A percentile compares a stretch with the other conserved stretches of the same genome.
Evolutionary conservation across 768 basidiomycete genomes (phyloP).

Genomic region (Fistulinella prunicolor): DNA sequence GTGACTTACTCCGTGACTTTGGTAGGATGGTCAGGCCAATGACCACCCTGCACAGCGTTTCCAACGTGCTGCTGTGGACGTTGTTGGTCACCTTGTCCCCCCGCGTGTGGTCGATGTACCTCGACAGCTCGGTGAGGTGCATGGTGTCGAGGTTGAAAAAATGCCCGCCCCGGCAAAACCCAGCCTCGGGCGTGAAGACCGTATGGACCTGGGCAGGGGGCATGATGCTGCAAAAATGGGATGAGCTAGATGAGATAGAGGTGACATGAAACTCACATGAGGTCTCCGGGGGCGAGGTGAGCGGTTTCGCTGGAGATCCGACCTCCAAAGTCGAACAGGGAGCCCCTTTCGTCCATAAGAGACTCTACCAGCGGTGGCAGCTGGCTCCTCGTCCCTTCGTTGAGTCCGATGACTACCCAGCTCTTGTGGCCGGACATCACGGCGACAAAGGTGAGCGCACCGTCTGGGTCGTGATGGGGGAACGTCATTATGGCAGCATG

Average conservation of each 20-base stretch:
- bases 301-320: background rate
- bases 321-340: too few relatives aligned
- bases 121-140: background rate
- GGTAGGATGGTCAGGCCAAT: background rate
- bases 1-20: too few relatives aligned
- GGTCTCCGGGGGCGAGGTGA: background rate
- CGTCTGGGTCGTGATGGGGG: background rate
- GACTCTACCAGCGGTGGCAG: too few relatives aligned
- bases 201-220: conserved; percentile 2
- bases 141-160: conserved; percentile 3
- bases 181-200: conserved; percentile 5
- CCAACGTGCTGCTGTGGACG: too few relatives aligned
- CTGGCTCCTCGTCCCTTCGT: too few relatives aligned
- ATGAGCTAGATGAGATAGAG: background rate
- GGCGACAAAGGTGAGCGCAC: background rate
- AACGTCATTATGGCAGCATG: background rate
- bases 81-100: too few relatives aligned
- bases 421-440: background rate
- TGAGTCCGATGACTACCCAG: background rate
- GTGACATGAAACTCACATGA: background rate
- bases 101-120: background rate
- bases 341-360: too few relatives aligned
- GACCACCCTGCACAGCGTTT: background rate
- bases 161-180: background rate
- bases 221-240: background rate